Evolutionary conservation across 1,284 basidiomycete genomes (phyloP).

Genomic region (Chondrostereum purpureum): DNA sequence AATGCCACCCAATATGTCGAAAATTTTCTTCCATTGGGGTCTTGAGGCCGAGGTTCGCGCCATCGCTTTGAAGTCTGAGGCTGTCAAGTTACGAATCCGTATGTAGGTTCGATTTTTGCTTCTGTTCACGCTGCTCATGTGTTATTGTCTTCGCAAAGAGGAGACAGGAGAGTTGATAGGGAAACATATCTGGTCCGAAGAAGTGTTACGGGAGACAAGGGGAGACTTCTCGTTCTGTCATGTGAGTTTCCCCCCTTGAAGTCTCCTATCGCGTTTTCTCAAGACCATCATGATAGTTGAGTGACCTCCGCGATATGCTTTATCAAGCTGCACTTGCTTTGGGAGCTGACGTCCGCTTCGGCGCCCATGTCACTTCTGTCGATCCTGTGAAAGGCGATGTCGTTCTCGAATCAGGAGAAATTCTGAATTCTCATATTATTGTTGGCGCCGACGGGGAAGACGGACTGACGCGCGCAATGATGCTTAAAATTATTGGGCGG

Average conservation of each 20-base stretch:
- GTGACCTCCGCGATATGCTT: conserved; percentile 16
- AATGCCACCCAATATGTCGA: conserved; percentile 49
- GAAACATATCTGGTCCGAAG: conserved; percentile 45
- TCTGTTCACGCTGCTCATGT: not conserved
- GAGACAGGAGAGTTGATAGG: conserved; percentile 44
- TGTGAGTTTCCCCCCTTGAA: conserved; percentile 27
- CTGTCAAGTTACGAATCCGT: conserved; percentile 35
- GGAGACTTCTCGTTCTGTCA: conserved; percentile 47
- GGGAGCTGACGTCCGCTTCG: conserved; percentile 27
- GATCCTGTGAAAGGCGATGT: conserved; percentile 20
- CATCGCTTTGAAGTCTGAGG: conserved; percentile 32
- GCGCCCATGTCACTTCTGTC: conserved; percentile 28
- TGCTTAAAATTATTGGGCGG: conserved; percentile 22
- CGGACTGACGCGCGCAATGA: conserved; percentile 26
- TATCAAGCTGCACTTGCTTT: conserved; percentile 29
- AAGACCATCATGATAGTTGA: conserved; percentile 10
- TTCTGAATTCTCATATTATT: conserved; percentile 11
- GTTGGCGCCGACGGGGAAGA: conserved; percentile 32
- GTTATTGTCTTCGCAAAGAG: conserved; percentile 19
- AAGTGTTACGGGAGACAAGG: conserved; percentile 46
- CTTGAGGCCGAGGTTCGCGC: conserved; percentile 30
- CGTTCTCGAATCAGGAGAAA: conserved; percentile 11
- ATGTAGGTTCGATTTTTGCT: conserved; percentile 13
- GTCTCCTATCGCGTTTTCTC: not conserved
- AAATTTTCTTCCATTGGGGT: conserved; percentile 53